Conservation (phyloP, 139 green algal genomes). For the Picochlorum sp. region DNA sequence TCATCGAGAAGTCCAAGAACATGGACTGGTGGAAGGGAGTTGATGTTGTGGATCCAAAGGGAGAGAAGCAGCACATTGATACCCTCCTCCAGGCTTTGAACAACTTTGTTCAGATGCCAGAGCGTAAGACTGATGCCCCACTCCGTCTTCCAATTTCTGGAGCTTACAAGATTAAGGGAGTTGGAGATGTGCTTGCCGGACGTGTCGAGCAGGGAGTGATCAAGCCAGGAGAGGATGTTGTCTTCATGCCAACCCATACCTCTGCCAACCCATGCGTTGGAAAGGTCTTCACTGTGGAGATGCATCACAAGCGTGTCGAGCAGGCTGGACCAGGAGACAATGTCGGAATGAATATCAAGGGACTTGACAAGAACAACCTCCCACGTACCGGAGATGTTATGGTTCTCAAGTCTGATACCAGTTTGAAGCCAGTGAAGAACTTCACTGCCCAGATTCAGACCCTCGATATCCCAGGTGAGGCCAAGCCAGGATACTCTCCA, state of each 20-base stretch:
- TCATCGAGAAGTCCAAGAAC: conserved; percentile 91
- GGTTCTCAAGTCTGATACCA: conserved; percentile 82
- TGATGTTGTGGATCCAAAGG: conserved; percentile 49
- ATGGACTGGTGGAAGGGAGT: conserved; percentile 90
- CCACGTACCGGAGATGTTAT: conserved; percentile 84
- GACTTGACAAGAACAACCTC: conserved; percentile 87
- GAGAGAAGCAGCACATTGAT: conserved; percentile 45
- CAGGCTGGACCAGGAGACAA: conserved; percentile 93
- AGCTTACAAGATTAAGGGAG: conserved; percentile 99
- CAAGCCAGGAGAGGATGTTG: conserved; percentile 85
- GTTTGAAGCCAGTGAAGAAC: conserved; percentile 66
- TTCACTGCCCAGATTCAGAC: conserved; percentile 90
- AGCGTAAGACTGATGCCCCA: conserved; percentile 73
- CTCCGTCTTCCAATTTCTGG: conserved; percentile 88
- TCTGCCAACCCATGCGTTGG: conserved; percentile 75
- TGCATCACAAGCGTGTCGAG: conserved; percentile 98
- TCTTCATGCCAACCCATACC: conserved; percentile 84
- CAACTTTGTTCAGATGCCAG: conserved; percentile 64
- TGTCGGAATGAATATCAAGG: conserved; percentile 99
- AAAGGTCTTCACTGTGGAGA: conserved; percentile 99
- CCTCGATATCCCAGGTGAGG: conserved; percentile 84
- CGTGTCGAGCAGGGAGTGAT: conserved; percentile 95
- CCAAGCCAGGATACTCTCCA: conserved; percentile 84
- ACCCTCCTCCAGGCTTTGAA: conserved; percentile 87
- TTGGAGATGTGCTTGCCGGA: conserved; percentile 95